These are phyloP conservation scores for Fragaria ananassa DNA, from an alignment of 306 rosid genomes.

Conservation along the genomic window DNA sequence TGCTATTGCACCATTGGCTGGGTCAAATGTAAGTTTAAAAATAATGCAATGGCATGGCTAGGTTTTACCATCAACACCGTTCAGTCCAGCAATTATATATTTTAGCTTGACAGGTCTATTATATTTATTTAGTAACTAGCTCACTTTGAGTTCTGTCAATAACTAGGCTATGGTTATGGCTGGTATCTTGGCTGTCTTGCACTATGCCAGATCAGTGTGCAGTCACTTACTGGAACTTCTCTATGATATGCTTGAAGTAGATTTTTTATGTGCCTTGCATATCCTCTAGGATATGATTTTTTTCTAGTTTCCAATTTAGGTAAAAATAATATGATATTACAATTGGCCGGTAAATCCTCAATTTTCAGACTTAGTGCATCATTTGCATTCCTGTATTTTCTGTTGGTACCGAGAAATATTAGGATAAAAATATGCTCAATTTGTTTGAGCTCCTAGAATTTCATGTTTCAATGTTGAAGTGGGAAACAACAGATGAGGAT, in stretches of 20 bases:
- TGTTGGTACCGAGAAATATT: neutral
- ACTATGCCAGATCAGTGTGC: slow-evolving; percentile 1
- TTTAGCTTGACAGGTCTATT: neutral
- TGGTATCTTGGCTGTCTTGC: neutral
- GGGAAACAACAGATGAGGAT: neutral
- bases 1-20: slow-evolving; percentile 81
- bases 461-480: neutral
- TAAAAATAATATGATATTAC: neutral
- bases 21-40: slow-evolving; percentile 55
- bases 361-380: neutral
- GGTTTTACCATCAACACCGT: neutral
- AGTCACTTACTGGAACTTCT: neutral
- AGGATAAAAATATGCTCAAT: neutral
- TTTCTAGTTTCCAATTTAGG: neutral
- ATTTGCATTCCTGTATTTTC: neutral
- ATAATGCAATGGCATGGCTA: slow-evolving; percentile 10
- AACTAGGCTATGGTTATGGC: slow-evolving; percentile 1
- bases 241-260: neutral
- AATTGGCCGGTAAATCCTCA: neutral
- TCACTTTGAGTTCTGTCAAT: neutral
- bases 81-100: neutral
- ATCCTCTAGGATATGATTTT: neutral
- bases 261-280: neutral
- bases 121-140: neutral
- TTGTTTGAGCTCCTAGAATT: neutral